Base-by-base conservation (phyloP, 345 rosid species). In the Euclidium syriacum region DNA sequence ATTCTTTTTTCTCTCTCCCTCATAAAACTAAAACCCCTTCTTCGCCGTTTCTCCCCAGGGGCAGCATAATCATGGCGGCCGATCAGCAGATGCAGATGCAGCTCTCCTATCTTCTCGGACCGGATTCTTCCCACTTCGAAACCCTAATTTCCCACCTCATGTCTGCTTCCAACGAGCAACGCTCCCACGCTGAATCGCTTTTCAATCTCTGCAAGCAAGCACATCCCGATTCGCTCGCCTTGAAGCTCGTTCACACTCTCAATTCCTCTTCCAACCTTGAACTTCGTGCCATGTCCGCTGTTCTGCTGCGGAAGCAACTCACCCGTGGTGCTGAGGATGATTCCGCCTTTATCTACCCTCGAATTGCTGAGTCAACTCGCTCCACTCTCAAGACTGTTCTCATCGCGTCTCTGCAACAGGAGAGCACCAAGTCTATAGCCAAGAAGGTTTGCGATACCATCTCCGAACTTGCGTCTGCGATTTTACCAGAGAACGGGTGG, bases 121-220 rank as follows among this genome's bases (percentile, higher is more conserved):
- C 83, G 3, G 90, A 86, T 58, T 70, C 81, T 7, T 67, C 79
- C 6, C 84, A 76, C 25, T 84, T 86, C 61, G 87, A 84, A 76
- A 65, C 74, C 79, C 81, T 84, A 59, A 79, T 86, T 58, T 64
- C 83, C 12, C 77, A 78, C 49, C 86, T 84, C 41, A 79, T 86
- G 90, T 84, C 95, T 12, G 79, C 95, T 5, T 72, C 87, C 46
- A 86, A 84, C 72, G 95, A 86, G 2, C 84, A 77, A 14, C 85
- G 90, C 2, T 82, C 87, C 20, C 80, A 76, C 46, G 90, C 90
- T 7, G 95, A 86, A 76, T 67, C 76, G 4, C 68, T 75, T 20
- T 85, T 84, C 67, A 76, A 83, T 44, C 81, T 82, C 63, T 73
- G 79, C 75, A 85, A 83, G 17, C 83, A 82, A 24, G 62, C 65